A percentile compares a stretch with the other conserved stretches of the same genome.
phyloP scores from a whole-genome alignment of 2,329 filamentous ascomycete genomes.

The Exophiala phaeomuriformis region DNA sequence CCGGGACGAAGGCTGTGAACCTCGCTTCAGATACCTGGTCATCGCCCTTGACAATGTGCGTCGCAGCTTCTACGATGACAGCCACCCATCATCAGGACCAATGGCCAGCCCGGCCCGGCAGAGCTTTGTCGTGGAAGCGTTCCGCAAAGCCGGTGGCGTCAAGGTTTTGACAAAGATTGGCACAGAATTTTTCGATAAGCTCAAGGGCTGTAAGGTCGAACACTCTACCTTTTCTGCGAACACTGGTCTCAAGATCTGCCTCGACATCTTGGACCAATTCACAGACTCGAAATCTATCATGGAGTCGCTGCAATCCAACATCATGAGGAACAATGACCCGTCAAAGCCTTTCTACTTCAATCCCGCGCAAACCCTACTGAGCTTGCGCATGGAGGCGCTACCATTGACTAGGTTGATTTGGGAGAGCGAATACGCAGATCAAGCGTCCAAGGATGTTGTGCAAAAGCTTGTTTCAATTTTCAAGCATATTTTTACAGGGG shows the following conservation, averaged over 20 bases:
- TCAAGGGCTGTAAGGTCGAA: constrained; percentile 42
- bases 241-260: constrained; percentile 68
- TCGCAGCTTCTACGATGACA: constrained; percentile 40
- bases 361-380: constrained; percentile 72
- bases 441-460: constrained; percentile 66
- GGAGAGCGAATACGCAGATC: constrained; percentile 71
- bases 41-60: constrained; percentile 60
- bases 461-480: constrained; percentile 77
- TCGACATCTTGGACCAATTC: constrained; percentile 57
- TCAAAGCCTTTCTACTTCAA: constrained; percentile 55
- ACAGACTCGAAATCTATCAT: constrained; percentile 69
- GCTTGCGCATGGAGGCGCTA: constrained; percentile 72
- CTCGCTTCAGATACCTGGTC: constrained; percentile 70
- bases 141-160: constrained; percentile 74
- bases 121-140: constrained; percentile 74
- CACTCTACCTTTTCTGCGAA: constrained; percentile 46
- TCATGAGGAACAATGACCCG: constrained; percentile 48
- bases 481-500: constrained; percentile 67
- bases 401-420: constrained; percentile 72
- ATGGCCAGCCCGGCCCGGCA: constrained; percentile 30
- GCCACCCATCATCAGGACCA: constrained; percentile 8
- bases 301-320: constrained; percentile 62
- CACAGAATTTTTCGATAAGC: constrained; percentile 57
- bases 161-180: constrained; percentile 66
- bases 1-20: constrained; percentile 48